These are phyloP conservation scores for Gnaphalium uliginosum DNA, from an alignment of 129 eudicot genomes.

Conservation along the genomic window DNA sequence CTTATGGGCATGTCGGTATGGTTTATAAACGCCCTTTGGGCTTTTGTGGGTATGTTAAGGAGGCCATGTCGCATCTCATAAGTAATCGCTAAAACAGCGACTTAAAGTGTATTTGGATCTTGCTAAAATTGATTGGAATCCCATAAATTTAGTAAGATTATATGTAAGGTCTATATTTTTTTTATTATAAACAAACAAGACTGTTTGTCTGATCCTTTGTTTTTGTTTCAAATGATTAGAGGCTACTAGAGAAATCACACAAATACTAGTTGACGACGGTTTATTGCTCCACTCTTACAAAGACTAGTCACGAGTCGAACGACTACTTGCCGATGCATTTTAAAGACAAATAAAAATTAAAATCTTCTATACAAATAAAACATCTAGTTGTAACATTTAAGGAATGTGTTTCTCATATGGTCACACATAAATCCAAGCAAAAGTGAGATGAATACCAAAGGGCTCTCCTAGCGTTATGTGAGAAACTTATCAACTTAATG, in stretches of 20 bases:
- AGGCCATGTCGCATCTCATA: constrained; percentile 6
- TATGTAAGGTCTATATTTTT: neutral
- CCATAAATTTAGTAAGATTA: neutral
- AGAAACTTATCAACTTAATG: too few species aligned
- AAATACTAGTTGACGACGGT: neutral
- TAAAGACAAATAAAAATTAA: too few species aligned
- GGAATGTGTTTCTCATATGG: neutral
- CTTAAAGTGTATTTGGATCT: neutral
- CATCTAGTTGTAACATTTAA: neutral
- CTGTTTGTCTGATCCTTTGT: neutral
- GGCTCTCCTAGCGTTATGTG: too few species aligned
- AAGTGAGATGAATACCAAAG: too few species aligned
- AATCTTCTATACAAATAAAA: too few species aligned
- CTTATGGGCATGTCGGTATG: constrained; percentile 8
- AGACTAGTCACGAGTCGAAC: neutral
- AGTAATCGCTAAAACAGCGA: neutral
- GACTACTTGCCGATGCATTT: neutral
- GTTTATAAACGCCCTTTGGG: neutral
- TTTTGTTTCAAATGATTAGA: neutral
- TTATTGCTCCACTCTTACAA: neutral
- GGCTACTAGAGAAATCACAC: neutral
- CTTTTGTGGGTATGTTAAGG: constrained; percentile 9
- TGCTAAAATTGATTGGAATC: neutral
- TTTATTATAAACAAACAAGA: neutral
- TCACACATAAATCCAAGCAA: neutral